phyloP scores from a whole-genome alignment of 371 early-diverging fungal species.

The Coemansia sp. region DNA sequence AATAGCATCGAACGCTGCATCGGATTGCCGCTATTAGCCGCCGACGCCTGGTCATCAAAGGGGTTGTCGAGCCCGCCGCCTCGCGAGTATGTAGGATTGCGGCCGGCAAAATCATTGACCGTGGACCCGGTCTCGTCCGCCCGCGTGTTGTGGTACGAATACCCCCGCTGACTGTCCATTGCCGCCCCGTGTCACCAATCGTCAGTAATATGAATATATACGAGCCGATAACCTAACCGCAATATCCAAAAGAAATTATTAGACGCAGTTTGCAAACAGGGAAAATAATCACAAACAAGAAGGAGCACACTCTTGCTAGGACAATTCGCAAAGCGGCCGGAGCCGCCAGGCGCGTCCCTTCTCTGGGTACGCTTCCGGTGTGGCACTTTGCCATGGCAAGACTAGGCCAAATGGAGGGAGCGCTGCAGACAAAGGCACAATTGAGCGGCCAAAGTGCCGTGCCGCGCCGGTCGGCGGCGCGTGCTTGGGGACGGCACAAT shows the following conservation, averaged over 20 bases:
- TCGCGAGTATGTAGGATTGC: slow-evolving; percentile 5
- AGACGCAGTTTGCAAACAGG: too few species aligned
- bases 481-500: not conserved
- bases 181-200: not conserved
- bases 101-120: slow-evolving; percentile 24
- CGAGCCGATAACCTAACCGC: not conserved
- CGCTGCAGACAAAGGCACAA: not conserved
- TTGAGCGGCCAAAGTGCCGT: not conserved
- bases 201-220: not conserved
- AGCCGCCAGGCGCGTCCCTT: too few species aligned
- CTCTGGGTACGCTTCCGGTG: too few species aligned
- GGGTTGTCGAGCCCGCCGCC: slow-evolving; percentile 16
- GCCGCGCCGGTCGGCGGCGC: not conserved
- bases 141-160: slow-evolving; percentile 18
- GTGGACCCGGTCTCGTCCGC: slow-evolving; percentile 24
- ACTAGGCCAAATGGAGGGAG: slow-evolving; percentile 3
- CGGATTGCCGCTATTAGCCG: not conserved
- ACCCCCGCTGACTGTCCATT: slow-evolving; percentile 22
- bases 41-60: slow-evolving; percentile 27
- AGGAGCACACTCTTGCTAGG: too few species aligned
- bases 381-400: too few species aligned
- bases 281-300: too few species aligned
- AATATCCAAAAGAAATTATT: too few species aligned
- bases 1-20: not conserved
- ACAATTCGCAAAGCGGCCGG: too few species aligned